These are phyloP conservation scores for Trifolium subterraneum DNA, from an alignment of 306 rosid species.

Conservation along the genomic window DNA sequence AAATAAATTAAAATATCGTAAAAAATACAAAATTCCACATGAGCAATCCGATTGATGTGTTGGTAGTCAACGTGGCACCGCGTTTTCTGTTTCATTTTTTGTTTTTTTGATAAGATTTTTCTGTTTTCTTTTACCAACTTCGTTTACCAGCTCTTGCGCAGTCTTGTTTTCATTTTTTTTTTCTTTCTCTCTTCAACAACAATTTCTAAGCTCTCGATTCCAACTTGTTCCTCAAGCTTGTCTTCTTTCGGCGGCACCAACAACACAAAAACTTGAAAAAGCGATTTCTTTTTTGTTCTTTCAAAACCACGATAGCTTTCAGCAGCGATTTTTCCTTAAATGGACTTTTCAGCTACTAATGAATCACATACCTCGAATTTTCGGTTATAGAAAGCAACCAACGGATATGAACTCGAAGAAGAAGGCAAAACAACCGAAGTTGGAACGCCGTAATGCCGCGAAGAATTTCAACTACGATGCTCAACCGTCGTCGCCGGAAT, in stretches of 20 bases:
- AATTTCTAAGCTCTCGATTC: not conserved
- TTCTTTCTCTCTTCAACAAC: not conserved
- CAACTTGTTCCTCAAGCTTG: no score
- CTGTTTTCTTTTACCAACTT: not conserved
- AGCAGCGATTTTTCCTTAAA: no score
- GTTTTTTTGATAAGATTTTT: not conserved
- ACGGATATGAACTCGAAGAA: conserved; percentile 56
- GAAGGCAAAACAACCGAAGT: conserved; percentile 61
- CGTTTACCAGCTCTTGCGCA: not conserved
- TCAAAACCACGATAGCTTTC: not conserved
- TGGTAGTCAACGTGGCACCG: conserved; percentile 21
- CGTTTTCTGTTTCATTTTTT: conserved; percentile 11
- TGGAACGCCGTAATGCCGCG: conserved; percentile 82
- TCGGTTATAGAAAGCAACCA: conserved; percentile 47
- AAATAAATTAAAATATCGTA: no score
- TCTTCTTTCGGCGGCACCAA: no score
- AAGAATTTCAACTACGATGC: conserved; percentile 76
- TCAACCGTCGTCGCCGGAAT: conserved; percentile 43
- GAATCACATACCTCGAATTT: conserved; percentile 70
- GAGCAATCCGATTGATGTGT: no score
- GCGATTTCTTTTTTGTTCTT: no score
- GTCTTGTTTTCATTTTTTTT: not conserved
- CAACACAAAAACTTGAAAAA: not conserved
- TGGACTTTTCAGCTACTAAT: conserved; percentile 60
- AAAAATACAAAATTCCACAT: no score